Conservation (phyloP, 768 basidiomycete genomes). For the Rhodosporidiobolus sp. region DNA sequence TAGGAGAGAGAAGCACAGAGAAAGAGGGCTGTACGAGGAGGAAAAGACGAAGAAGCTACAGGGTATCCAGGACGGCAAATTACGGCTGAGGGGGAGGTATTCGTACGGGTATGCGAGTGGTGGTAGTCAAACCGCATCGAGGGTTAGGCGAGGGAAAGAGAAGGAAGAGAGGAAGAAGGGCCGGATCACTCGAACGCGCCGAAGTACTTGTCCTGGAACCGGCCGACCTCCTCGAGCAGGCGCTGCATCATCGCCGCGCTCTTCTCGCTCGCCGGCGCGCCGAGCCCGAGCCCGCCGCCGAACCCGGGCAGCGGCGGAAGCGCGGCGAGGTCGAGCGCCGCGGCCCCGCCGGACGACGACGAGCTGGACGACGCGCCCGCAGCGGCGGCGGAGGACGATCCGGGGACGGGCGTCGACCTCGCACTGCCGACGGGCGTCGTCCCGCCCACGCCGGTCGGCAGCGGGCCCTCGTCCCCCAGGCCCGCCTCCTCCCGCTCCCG, state of each 20-base stretch:
- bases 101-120: no score
- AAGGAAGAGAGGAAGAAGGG: no score
- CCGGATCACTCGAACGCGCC: slow-evolving; percentile 10
- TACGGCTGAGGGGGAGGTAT: not conserved
- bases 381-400: no score
- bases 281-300: not conserved
- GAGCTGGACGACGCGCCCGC: not conserved
- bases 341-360: not conserved
- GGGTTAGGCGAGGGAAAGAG: no score
- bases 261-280: not conserved
- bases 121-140: no score
- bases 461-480: not conserved
- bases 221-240: not conserved
- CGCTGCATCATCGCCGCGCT: slow-evolving; percentile 1
- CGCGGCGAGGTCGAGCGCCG: not conserved
- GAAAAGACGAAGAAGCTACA: no score
- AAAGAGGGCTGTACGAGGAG: no score
- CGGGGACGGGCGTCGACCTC: no score
- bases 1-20: no score
- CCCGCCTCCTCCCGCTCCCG: not conserved
- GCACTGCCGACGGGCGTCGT: not conserved
- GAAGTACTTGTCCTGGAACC: slow-evolving; percentile 9
- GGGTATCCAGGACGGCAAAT: not conserved
- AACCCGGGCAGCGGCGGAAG: not conserved
- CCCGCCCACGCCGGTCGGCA: not conserved